Evolutionary conservation across 2,329 filamentous ascomycete species (phyloP), one percentile per base, ranked within the genome.

Genomic region (Zymoseptoria ardabiliae): DNA sequence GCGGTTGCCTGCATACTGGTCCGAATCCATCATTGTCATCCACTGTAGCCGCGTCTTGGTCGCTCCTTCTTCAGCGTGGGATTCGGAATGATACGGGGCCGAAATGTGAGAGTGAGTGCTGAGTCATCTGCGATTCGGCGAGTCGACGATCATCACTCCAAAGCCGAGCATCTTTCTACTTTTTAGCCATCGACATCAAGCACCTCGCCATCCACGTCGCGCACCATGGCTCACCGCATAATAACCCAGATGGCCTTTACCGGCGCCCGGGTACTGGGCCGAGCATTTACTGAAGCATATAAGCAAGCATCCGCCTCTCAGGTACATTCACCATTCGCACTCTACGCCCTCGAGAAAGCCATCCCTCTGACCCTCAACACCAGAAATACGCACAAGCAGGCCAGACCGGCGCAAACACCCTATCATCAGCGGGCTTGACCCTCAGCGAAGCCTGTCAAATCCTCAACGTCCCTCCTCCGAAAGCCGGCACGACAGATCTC

Each of bases 391-490:
- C 71, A 59, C 66, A 66, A 52, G 63, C 63, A 22, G 66, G 66
- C 57, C 58, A 62, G 35, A 68, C 66, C 28, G 66, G 63, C 11
- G 61, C 87, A 54, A 82, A 82, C 66, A 81, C 82, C 62, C 81
- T 84, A 61, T 75, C 82, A 63, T 81, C 85, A 25, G 84, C 85
- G 4, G 90, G 91, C 72, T 88, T 97, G 76, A 94, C 91, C 8
- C 86, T 99, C 70, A 91, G 96, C 68, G 94, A 99, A 81, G 94
- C 94, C 57, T 97, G 91, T 84, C 90, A 91, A 77, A 97, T 99
- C 72, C 84, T 99, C 64, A 96, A 99, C 74, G 91, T 99, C 68
- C 90, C 93, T 74, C 90, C 92, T 45, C 92, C 93, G 1, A 84
- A 88, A 73, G 84, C 82, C 62, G 91, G 90, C 52, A 82, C 91